Evolutionary conservation across 2,329 filamentous ascomycete genomes (phyloP).

Genomic region (Pyrenophora tritici-repentis): DNA sequence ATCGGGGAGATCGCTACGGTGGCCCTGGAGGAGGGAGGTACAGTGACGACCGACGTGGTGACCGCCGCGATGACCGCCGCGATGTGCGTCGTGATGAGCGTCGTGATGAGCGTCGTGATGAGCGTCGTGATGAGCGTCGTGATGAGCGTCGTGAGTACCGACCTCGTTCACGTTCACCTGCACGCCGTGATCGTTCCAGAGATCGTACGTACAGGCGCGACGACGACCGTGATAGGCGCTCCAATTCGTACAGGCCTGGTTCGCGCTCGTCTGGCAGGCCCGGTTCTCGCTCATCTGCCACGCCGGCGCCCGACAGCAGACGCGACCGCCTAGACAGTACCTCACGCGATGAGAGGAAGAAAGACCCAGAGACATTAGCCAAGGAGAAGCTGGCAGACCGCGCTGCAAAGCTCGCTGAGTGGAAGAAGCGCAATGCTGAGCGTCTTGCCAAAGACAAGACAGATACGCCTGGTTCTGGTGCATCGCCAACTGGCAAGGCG

Average conservation of each 20-base stretch:
- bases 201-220: conserved; percentile 57
- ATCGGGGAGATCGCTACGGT: conserved; percentile 54
- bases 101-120: conserved; percentile 58
- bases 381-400: conserved; percentile 34
- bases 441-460: conserved; percentile 67
- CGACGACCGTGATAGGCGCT: conserved; percentile 68
- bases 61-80: conserved; percentile 58
- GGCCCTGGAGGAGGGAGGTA: conserved; percentile 50
- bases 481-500: conserved; percentile 65
- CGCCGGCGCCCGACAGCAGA: conserved; percentile 28
- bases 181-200: conserved; percentile 46
- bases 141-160: background rate
- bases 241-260: conserved; percentile 65
- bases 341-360: conserved; percentile 62
- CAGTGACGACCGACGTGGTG: conserved; percentile 36
- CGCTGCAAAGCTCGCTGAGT: conserved; percentile 64
- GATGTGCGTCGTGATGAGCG: conserved; percentile 61
- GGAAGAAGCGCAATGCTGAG: conserved; percentile 71
- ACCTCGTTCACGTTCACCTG: background rate
- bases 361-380: conserved; percentile 43
- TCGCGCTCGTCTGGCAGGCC: conserved; percentile 65
- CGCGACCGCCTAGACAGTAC: conserved; percentile 42
- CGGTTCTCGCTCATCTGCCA: conserved; percentile 70
- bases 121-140: background rate
- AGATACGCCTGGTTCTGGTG: conserved; percentile 63